Evolutionary conservation across 257 asterid genomes (phyloP).

Genomic region (Coffea canephora): DNA sequence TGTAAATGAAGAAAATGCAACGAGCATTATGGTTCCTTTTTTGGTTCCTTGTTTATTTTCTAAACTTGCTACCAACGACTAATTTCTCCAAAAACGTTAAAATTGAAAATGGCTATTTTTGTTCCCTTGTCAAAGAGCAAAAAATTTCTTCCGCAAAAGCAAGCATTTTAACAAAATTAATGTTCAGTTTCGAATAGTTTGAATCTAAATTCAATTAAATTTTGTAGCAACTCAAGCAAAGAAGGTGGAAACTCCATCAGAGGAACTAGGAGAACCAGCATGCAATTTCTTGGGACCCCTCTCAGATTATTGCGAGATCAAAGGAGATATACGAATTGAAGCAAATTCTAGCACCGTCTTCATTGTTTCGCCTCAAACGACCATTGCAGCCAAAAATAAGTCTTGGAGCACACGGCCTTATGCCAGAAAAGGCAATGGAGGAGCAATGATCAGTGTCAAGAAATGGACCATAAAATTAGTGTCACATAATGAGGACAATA

Average conservation of each 20-base stretch:
- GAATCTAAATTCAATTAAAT: background rate
- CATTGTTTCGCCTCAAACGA: conserved; percentile 16
- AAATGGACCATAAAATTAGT: conserved; percentile 51
- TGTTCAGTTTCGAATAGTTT: too few species aligned
- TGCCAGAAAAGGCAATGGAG: conserved; percentile 39
- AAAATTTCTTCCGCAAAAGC: background rate
- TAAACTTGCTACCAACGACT: too few species aligned
- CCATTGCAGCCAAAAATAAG: background rate
- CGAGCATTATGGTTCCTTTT: too few species aligned
- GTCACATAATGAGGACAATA: background rate
- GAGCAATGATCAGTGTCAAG: conserved; percentile 42
- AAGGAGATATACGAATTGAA: conserved; percentile 36
- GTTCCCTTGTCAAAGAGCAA: too few species aligned
- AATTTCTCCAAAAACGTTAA: too few species aligned
- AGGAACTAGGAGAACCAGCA: conserved; percentile 4
- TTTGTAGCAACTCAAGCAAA: background rate
- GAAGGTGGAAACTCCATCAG: conserved; percentile 10
- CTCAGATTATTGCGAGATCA: conserved; percentile 40
- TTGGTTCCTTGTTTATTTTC: too few species aligned
- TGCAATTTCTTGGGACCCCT: conserved; percentile 27
- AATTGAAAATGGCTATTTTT: too few species aligned
- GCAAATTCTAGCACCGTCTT: conserved; percentile 36
- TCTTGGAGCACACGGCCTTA: conserved; percentile 47
- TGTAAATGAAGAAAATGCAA: too few species aligned
- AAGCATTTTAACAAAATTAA: too few species aligned